These are phyloP conservation scores for Priceomyces fermenticarens DNA, from an alignment of 805 yeast species.

Conservation along the genomic window DNA sequence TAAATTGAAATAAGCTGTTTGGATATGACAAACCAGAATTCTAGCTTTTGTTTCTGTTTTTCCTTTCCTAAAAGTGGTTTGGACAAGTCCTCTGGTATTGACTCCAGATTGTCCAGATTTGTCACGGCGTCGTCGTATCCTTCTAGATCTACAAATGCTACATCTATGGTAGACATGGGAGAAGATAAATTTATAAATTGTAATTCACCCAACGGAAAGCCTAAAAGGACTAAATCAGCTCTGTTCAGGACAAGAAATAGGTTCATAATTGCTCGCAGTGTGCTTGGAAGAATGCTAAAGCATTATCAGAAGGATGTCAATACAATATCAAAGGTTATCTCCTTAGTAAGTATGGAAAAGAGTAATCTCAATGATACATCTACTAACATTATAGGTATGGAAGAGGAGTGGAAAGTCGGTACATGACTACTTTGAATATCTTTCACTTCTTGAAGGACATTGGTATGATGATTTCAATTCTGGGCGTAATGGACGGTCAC, in stretches of 20 bases:
- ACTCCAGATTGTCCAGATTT: constrained; percentile 2
- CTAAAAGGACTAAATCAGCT: constrained; percentile 2
- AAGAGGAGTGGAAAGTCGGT: constrained; percentile 8
- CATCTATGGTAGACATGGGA: constrained; percentile 1
- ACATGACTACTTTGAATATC: constrained; percentile 15
- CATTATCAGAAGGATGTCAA: constrained; percentile 5
- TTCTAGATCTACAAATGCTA: constrained; percentile 5
- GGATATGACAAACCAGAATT: no score
- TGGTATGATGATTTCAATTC: constrained; percentile 7
- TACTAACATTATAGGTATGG: constrained; percentile 14
- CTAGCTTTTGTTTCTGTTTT: no score
- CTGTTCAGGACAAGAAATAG: constrained; percentile 14
- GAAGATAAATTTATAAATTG: constrained; percentile 6
- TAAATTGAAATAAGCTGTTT: no score
- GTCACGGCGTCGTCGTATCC: constrained; percentile 7
- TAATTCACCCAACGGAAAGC: constrained; percentile 2
- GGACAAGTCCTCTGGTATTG: neutral
- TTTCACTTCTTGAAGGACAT: constrained; percentile 9
- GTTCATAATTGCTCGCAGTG: constrained; percentile 18
- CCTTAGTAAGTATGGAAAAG: constrained; percentile 8
- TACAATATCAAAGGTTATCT: constrained; percentile 11
- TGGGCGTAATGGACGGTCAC: constrained; percentile 2
- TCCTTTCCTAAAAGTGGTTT: no score
- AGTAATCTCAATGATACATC: no score
- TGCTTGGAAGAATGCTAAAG: constrained; percentile 11